Base-by-base conservation (phyloP, 805 yeast species). In the Yarrowia sp. region DNA sequence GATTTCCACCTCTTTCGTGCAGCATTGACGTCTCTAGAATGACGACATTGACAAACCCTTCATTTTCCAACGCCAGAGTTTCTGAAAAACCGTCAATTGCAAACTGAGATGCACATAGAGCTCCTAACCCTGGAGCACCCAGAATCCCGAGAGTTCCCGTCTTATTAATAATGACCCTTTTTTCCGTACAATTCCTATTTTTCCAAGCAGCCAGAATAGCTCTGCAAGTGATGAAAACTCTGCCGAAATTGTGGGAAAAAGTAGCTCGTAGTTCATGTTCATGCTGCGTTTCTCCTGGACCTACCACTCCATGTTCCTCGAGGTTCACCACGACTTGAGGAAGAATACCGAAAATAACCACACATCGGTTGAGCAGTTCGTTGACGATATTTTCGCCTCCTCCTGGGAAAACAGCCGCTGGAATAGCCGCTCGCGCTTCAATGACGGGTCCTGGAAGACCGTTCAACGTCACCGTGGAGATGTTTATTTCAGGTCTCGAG, bases 31-130 rank as follows among this genome's bases (percentile, higher is more conserved):
- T n/a, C 41, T 73, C 74, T 12, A 72, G 40, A 22, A 70, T 63
- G 8, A 65, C 52, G 9, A 73, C 69, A 9, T 70, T 43, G 10
- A 68, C 70, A 7, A 68, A 12, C 9, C 64, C 73, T 40, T 71
- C 73, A 12, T 74, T 66, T 69, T 77, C 79, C 50, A 70, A 68
- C 19, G 76, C 72, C 40, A 75, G 69, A 16, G 76, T 69, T 68
- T 76, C 79, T 26, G 77, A 45, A 45, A 77, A 69, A 4, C 79
- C 79, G 61, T 77, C 79, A 9, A 70, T 58, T 4, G 79, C 79
- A 73, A 78, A 74, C 58, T 75, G 73, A 16, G 75, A 71, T 12
- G 77, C 77, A 15, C 74, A 66, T 46, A 73, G 73, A 35, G 76
- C 73, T 8, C 73, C 77, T 55, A 72, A 41, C 2, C 77, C 78